phyloP scores from a whole-genome alignment of 2,329 filamentous ascomycete genomes.

The Botrytis hyacinthi region DNA sequence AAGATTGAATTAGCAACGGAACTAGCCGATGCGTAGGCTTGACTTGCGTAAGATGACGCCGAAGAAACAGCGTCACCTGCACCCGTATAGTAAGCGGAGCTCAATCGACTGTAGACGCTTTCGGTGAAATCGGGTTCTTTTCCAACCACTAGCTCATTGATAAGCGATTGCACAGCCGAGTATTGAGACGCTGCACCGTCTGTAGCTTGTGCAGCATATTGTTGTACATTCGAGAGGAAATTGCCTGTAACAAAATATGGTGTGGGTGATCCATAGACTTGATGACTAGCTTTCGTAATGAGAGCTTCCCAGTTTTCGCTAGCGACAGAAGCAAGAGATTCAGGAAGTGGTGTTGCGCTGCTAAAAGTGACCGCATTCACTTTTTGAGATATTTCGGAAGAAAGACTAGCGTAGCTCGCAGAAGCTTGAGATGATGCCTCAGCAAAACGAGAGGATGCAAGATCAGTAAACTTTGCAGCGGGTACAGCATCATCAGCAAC shows the following conservation, averaged over 20 bases:
- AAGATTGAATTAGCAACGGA: constrained; percentile 49
- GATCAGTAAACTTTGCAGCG: constrained; percentile 42
- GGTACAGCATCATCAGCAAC: constrained; percentile 40
- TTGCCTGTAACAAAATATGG: constrained; percentile 42
- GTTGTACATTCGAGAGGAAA: constrained; percentile 50
- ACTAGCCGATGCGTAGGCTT: constrained; percentile 45
- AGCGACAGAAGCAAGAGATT: constrained; percentile 50
- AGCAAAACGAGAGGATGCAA: constrained; percentile 46
- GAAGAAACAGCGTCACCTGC: constrained; percentile 45
- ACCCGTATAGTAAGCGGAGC: constrained; percentile 69
- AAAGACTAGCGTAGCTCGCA: constrained; percentile 52
- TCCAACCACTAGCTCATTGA: constrained; percentile 73
- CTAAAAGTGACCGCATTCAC: constrained; percentile 42
- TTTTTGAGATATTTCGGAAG: constrained; percentile 50
- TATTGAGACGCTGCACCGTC: constrained; percentile 63
- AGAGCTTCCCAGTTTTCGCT: constrained; percentile 42
- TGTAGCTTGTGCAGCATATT: constrained; percentile 61
- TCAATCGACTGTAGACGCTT: constrained; percentile 70
- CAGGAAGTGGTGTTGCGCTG: constrained; percentile 50
- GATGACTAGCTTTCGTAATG: constrained; percentile 37
- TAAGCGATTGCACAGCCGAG: constrained; percentile 64
- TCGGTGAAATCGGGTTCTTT: constrained; percentile 81
- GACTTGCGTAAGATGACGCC: constrained; percentile 52
- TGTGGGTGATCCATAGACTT: constrained; percentile 38
- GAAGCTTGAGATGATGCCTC: constrained; percentile 46